A percentile compares a stretch with the other conserved stretches of the same genome.
Evolutionary conservation across 2,329 filamentous ascomycete species (phyloP).

Genomic region (Aspergillus floridensis): DNA sequence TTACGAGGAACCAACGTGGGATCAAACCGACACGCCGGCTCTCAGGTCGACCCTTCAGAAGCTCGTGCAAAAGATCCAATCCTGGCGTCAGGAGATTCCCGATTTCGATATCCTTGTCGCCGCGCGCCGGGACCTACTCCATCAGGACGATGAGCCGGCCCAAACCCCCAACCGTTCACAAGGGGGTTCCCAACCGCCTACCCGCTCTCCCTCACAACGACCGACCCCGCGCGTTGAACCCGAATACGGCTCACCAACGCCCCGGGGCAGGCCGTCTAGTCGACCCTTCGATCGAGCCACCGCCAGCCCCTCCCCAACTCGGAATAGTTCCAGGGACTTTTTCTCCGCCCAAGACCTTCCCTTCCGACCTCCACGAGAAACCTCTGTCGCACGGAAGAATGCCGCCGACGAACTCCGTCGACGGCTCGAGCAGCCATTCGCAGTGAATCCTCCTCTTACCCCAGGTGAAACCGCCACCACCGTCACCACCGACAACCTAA

Average conservation of each 20-base stretch:
- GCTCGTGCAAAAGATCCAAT: constrained; percentile 61
- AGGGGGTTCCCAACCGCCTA: constrained; percentile 23
- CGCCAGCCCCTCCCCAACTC: constrained; percentile 19
- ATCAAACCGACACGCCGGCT: constrained; percentile 46
- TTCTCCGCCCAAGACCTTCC: constrained; percentile 23
- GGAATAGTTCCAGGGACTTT: constrained; percentile 17
- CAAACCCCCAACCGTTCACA: constrained; percentile 17
- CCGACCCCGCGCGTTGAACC: constrained; percentile 10
- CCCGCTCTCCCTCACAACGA: constrained; percentile 18
- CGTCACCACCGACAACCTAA: too few relatives aligned
- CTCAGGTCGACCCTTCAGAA: constrained; percentile 58
- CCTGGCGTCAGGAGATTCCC: constrained; percentile 63
- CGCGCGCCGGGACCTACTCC: constrained; percentile 51
- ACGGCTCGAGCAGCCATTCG: constrained; percentile 36
- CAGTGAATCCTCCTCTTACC: constrained; percentile 5
- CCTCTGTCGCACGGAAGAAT: constrained; percentile 22
- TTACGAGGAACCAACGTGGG: constrained; percentile 48
- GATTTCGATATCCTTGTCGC: constrained; percentile 70
- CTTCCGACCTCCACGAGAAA: constrained; percentile 24
- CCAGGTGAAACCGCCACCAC: too few relatives aligned
- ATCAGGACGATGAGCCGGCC: constrained; percentile 29
- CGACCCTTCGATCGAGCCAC: constrained; percentile 13
- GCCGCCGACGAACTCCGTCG: constrained; percentile 34
- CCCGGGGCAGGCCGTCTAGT: constrained; percentile 25
- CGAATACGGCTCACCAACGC: constrained; percentile 17